Evolutionary conservation across 441 rosid species (phyloP), one percentile per base, ranked within the genome.

Genomic region (Gossypium gossypioides): DNA sequence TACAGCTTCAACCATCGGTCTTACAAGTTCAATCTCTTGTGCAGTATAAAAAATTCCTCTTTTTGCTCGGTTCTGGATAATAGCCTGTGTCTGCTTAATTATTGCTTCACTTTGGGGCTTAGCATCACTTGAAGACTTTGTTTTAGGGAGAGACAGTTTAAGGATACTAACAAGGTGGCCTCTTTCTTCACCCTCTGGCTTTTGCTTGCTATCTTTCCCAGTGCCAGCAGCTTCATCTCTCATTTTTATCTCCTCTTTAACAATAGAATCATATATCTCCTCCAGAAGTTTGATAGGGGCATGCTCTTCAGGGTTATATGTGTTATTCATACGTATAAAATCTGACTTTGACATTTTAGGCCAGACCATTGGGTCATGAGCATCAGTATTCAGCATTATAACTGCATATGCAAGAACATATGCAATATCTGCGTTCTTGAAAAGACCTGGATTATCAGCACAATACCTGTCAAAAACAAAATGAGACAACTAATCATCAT

Each of bases 1-100:
- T 78, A 96, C 97, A 46, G 98, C 98, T 81, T 96, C 99, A 77
- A 93, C 96, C 98, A 96, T 91, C 68, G 98, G 99, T 83, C 92
- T 89, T 73, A 93, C 83, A 46, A 96, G 86, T 79, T 93, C 97
- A 69, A 89, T 86, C 76, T 86, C 86, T 66, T 91, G 82, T 44
- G 90, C 87, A 21, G 91, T 87, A 74, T 89, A 88, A 80, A 96
- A 93, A 80, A 89, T 86, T 79, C 98, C 99, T 86, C 96, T 86
- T 81, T 87, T 89, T 72, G 81, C 90, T 78, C 96, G 88, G 78
- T 87, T 86, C 71, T 91, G 88, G 78, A 96, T 88, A 81, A 89
- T 91, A 72, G 91, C 97, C 84, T 96, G 97, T 65, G 97, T 96
- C 83, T 87, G 90, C 89, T 86, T 91, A 82, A 96, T 81, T 24